Evolutionary conservation across 768 basidiomycete species (phyloP), one percentile per base, ranked within the genome.

Genomic region (Podaxis sp.): DNA sequence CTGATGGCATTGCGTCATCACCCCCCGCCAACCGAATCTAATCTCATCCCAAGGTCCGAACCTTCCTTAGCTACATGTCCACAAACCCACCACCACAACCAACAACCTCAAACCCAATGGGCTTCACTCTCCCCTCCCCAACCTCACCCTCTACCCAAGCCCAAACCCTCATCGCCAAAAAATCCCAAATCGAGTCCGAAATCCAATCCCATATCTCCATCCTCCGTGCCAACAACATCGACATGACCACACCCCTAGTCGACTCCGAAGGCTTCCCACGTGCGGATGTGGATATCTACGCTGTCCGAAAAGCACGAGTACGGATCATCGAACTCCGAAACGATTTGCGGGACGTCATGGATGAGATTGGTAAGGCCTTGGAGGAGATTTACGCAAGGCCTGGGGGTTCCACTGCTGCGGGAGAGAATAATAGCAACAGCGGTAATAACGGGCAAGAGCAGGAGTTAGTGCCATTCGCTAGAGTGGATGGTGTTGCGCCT

Each of bases 251-350:
- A 0, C 87, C 92, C 0, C 84, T 98, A 37, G 84, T 97, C 52
- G 95, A 97, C 71, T 65, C 78, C 0, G 91, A 97, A 57, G 96
- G 96, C 6, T 98, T 93, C 74, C 96, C 96, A 0, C 83, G 94
- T 13, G 86, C 85, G 13, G 90, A 96, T 75, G 83, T 98, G 65
- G 92, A 96, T 66, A 80, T 96, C 17, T 92, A 86, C 70, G 87
- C 89, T 11, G 88, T 96, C 20, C 81, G 93, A 24, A 77, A 78
- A 53, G 91, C 93, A 12, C 83, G 94, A 57, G 82, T 88, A 33
- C 81, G 90, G 55, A 85, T 96, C n/a, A 87, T 91, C 56, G 85
- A 91, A 71, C 77, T 95, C 54, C 80, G 87, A 62, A 97, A 95
- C 68, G 96, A 99, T 71, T 78, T 89, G 63, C 80, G 77, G 17